phyloP scores from a whole-genome alignment of 2,329 filamentous ascomycete genomes.

The Penicillium sp. region DNA sequence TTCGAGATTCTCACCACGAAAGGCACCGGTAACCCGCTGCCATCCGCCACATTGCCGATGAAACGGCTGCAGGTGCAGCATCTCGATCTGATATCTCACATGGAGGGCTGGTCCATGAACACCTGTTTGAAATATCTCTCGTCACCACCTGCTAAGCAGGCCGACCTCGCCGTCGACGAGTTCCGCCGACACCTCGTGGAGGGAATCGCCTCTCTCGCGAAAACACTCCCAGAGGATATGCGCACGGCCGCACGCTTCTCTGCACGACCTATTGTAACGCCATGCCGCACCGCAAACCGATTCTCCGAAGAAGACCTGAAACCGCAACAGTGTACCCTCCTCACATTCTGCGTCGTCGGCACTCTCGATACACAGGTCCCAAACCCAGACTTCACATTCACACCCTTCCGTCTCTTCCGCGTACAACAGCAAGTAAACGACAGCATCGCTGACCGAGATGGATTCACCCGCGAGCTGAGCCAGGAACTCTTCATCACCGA shows the following conservation, averaged over 20 bases:
- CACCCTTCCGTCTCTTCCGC: conserved; percentile 64
- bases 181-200: conserved; percentile 50
- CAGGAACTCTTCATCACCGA: conserved; percentile 56
- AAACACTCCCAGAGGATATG: conserved; percentile 44
- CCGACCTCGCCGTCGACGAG: conserved; percentile 25
- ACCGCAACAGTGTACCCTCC: conserved; percentile 39
- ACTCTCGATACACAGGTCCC: conserved; percentile 58
- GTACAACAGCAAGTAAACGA: conserved; percentile 63
- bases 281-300: conserved; percentile 28
- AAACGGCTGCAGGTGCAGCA: conserved; percentile 57
- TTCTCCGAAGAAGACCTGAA: conserved; percentile 31
- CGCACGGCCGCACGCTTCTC: conserved; percentile 37
- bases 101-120: conserved; percentile 42
- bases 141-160: conserved; percentile 22
- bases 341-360: conserved; percentile 61
- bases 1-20: conserved; percentile 64
- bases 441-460: conserved; percentile 54
- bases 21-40: conserved; percentile 59
- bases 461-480: conserved; percentile 60
- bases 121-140: conserved; percentile 37
- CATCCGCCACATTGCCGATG: conserved; percentile 56
- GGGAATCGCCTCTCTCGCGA: conserved; percentile 36
- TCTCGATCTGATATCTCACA: conserved; percentile 48
- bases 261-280: conserved; percentile 35
- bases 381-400: conserved; percentile 56